Conservation (phyloP, 257 asterid genomes). For the Solanum chmielewskii region DNA sequence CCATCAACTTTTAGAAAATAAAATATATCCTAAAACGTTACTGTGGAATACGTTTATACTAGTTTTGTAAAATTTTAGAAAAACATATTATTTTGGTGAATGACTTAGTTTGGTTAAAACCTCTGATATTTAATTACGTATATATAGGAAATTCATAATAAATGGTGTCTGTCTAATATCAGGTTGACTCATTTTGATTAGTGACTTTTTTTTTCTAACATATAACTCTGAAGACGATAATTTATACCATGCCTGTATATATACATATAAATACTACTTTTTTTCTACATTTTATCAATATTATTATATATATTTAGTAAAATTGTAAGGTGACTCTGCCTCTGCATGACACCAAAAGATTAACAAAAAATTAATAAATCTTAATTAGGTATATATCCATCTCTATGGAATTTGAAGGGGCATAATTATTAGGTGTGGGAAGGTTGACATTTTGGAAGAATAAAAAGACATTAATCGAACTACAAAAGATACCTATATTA, state of each 20-base stretch:
- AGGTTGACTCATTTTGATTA: not conserved
- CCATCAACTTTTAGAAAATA: too few species aligned
- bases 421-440: not conserved
- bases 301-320: not conserved
- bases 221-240: not conserved
- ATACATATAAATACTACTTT: not conserved
- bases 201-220: not conserved
- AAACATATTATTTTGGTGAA: too few species aligned
- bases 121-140: too few species aligned
- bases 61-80: too few species aligned
- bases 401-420: slow-evolving; percentile 2
- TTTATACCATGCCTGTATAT: not conserved
- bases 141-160: too few species aligned
- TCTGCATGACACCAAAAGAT: not conserved
- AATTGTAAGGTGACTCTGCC: not conserved
- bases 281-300: not conserved
- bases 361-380: not conserved
- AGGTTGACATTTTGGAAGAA: not conserved
- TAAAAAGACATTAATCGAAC: not conserved
- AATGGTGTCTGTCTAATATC: not conserved
- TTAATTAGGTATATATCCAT: not conserved
- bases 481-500: not conserved
- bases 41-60: too few species aligned
- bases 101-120: too few species aligned
- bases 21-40: too few species aligned